Evolutionary conservation across 1,284 basidiomycete species (phyloP), one percentile per base, ranked within the genome.

Genomic region (Melampsora occidentalis): DNA sequence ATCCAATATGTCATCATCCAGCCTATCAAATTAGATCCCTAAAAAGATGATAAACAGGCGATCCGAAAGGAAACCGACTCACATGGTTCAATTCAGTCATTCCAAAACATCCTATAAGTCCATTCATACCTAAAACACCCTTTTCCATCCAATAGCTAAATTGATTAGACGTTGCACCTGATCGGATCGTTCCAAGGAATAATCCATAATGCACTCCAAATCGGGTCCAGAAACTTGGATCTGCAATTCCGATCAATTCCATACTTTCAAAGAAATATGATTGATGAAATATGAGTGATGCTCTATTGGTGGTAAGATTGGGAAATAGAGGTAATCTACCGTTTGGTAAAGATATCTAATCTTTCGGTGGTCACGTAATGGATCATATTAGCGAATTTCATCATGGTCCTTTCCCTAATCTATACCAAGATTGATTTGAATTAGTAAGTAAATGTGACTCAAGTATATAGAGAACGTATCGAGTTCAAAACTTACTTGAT

Each of bases 191-290:
- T 48, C 85, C 85, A 9, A 87, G 81, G 82, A 87, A 87, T 25
- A 87, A 83, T 39, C 86, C 87, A 79, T 86, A 87, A 78, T 85
- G 84, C 3, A 87, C 87, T 73, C 86, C 86, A 79, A 87, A 86
- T 53, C 84, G 81, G 0, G 86, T 87, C 86, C 86, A 87, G 81
- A 87, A 87, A 4, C 83, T 84, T 0, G 86, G 86, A 79, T 88
- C 87, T 66, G 84, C 85, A 69, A 84, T 83, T 39, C 83, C 81
- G 59, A 84, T 82, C 33, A 39, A 51, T 42, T 79, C 75, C 51
- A 69, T 53, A 5, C 68, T 78, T 12, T 16, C 68, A 46, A 18
- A 69, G n/a, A 14, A 61, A 31, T 63, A 25, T 1, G 25, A 14
- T 10, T 16, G 20, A 46, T 6, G 9, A 61, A 33, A 71, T 2